Conservation (phyloP, 257 asterid genomes). For the Solanum bukasovii region DNA sequence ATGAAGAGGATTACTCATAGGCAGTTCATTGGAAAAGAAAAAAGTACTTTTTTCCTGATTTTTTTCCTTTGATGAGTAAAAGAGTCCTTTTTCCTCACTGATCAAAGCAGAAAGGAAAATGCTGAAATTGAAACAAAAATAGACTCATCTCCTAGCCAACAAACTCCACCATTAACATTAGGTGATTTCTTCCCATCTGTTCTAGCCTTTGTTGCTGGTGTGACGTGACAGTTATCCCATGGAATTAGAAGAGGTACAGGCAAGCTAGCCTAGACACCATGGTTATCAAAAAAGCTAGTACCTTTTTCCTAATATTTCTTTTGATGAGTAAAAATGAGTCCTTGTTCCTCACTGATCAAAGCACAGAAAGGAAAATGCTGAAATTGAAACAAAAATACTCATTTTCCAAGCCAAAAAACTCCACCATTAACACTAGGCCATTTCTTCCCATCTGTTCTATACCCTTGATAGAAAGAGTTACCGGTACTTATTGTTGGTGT, state of each 20-base stretch:
- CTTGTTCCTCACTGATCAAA: not conserved
- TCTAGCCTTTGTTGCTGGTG: not conserved
- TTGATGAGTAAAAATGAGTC: not conserved
- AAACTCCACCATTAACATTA: not conserved
- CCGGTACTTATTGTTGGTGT: not conserved
- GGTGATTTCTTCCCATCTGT: not conserved
- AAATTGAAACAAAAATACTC: not conserved
- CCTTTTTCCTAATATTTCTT: not conserved
- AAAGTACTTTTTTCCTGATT: too few relatives aligned
- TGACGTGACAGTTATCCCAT: not conserved
- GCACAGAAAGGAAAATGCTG: not conserved
- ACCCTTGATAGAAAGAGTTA: not conserved
- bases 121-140: not conserved
- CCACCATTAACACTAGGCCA: not conserved
- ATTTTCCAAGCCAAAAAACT: not conserved
- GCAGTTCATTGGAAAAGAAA: too few relatives aligned
- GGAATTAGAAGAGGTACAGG: not conserved
- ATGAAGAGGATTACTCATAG: too few relatives aligned
- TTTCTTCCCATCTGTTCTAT: not conserved
- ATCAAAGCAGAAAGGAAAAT: not conserved
- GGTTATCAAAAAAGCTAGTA: not conserved
- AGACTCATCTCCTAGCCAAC: not conserved
- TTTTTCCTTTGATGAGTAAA: too few relatives aligned
- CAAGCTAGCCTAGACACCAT: not conserved
- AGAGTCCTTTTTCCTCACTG: not conserved